Percentiles rank a stretch among this genome's conserved stretches.
Conservation (phyloP, 805 yeast species). For the Saturnispora diversa region DNA sequence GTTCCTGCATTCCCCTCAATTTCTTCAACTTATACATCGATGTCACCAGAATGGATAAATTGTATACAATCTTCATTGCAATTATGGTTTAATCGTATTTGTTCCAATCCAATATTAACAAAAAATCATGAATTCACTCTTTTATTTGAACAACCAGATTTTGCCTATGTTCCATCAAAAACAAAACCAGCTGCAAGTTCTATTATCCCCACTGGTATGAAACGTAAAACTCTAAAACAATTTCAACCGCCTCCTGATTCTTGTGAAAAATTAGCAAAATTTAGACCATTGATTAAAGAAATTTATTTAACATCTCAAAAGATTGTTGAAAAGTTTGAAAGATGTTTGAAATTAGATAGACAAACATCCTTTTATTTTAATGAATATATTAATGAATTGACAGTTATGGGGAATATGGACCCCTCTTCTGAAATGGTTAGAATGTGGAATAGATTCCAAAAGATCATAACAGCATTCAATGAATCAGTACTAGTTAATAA, state of each 20-base stretch:
- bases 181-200: conserved; percentile 32
- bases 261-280: conserved; percentile 67
- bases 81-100: conserved; percentile 75
- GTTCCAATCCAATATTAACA: conserved; percentile 67
- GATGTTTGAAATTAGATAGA: conserved; percentile 49
- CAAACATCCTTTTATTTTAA: conserved; percentile 36
- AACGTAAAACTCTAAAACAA: conserved; percentile 86
- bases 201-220: conserved; percentile 72
- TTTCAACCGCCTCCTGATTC: conserved; percentile 89
- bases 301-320: conserved; percentile 54
- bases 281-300: conserved; percentile 79
- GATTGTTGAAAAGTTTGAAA: conserved; percentile 45
- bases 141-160: conserved; percentile 41
- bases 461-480: conserved; percentile 59
- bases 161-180: conserved; percentile 32
- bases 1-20: conserved; percentile 82
- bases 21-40: conserved; percentile 70
- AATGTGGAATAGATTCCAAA: conserved; percentile 73
- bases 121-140: conserved; percentile 83
- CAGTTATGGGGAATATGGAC: conserved; percentile 36
- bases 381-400: conserved; percentile 41
- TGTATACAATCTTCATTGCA: conserved; percentile 57
- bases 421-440: conserved; percentile 59
- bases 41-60: conserved; percentile 69
- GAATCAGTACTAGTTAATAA: conserved; percentile 70